A percentile compares a stretch with the other conserved stretches of the same genome.
These are phyloP conservation scores for Saprolegnia parasitica DNA, from an alignment of 352 stramenopile genomes.

Conservation along the genomic window DNA sequence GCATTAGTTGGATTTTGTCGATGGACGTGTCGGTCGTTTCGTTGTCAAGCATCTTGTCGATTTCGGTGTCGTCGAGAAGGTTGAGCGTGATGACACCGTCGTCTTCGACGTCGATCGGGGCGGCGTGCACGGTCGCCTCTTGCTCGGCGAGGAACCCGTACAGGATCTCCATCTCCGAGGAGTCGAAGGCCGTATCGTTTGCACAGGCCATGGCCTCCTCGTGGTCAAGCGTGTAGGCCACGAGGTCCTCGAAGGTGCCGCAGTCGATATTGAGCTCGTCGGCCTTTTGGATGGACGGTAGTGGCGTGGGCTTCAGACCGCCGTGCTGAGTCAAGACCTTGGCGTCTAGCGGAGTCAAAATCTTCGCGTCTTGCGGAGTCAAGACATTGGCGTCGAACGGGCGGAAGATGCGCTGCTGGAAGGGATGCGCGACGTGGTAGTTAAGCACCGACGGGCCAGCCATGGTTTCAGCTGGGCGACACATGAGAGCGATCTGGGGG, in stretches of 20 bases:
- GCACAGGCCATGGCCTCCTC: neutral
- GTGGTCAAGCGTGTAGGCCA: conserved; percentile 6
- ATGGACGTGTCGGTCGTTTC: neutral
- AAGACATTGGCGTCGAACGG: no score
- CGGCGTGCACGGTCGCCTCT: conserved; percentile 38
- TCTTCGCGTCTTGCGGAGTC: no score
- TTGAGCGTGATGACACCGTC: conserved; percentile 21
- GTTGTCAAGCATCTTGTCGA: neutral
- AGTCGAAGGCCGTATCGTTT: conserved; percentile 71
- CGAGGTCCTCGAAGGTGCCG: conserved; percentile 12
- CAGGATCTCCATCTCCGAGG: conserved; percentile 81
- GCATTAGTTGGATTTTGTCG: conserved; percentile 12
- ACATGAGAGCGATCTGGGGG: neutral
- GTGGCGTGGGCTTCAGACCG: neutral
- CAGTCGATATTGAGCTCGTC: neutral
- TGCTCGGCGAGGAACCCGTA: conserved; percentile 82
- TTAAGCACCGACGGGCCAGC: neutral
- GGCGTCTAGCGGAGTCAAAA: no score
- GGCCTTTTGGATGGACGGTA: neutral
- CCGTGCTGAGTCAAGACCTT: no score
- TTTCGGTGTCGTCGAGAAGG: conserved; percentile 10
- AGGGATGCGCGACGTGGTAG: neutral
- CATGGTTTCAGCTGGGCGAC: conserved; percentile 3
- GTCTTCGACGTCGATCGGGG: neutral
- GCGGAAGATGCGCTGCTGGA: no score